These are phyloP conservation scores for Meredithiella fracta DNA, from an alignment of 2,329 filamentous ascomycete species.

Conservation along the genomic window DNA sequence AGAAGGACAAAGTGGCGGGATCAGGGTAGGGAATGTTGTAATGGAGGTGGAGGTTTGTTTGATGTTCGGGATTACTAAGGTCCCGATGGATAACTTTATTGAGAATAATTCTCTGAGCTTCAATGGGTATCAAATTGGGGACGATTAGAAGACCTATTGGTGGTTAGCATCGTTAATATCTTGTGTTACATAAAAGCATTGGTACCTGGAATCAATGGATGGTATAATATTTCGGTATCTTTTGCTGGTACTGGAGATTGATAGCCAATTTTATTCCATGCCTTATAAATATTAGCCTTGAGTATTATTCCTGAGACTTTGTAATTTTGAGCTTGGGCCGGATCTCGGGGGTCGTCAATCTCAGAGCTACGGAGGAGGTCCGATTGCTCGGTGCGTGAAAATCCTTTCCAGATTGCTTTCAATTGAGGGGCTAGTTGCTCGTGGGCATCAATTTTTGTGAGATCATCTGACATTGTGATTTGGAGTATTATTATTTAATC, in stretches of 20 bases:
- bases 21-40: slow-evolving; percentile 48
- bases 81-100: slow-evolving; percentile 61
- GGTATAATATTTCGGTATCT: slow-evolving; percentile 41
- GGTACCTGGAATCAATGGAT: slow-evolving; percentile 52
- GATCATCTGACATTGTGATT: slow-evolving; percentile 1
- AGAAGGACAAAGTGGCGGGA: slow-evolving; percentile 31
- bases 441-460: slow-evolving; percentile 49
- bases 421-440: slow-evolving; percentile 58
- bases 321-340: slow-evolving; percentile 29
- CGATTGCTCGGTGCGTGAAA: slow-evolving; percentile 41
- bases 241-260: slow-evolving; percentile 20
- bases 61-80: slow-evolving; percentile 54
- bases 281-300: slow-evolving; percentile 25
- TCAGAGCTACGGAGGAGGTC: slow-evolving; percentile 36
- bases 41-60: slow-evolving; percentile 82
- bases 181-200: background rate
- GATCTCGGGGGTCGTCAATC: slow-evolving; percentile 32
- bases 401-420: slow-evolving; percentile 57
- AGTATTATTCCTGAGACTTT: slow-evolving; percentile 28
- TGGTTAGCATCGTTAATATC: slow-evolving; percentile 1
- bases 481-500: too few species aligned
- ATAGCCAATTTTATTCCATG: slow-evolving; percentile 28
- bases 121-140: slow-evolving; percentile 54
- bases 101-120: slow-evolving; percentile 53
- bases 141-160: slow-evolving; percentile 58